Conservation (phyloP, 129 eudicot genomes). For the Helianthus tuberosus region DNA sequence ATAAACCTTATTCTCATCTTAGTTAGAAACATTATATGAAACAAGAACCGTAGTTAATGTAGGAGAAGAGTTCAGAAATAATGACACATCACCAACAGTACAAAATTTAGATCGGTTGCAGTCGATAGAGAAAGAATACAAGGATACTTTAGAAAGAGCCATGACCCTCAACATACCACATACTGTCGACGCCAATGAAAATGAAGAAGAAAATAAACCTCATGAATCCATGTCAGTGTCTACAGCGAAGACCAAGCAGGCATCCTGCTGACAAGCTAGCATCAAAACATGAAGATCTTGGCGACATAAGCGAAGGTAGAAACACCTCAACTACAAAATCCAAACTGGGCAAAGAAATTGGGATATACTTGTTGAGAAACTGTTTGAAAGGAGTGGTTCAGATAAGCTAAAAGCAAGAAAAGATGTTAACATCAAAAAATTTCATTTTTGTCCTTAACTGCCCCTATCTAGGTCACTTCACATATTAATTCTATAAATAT, state of each 20-base stretch:
- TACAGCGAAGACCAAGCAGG: slow-evolving; percentile 30
- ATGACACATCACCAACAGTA: slow-evolving; percentile 58
- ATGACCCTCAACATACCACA: slow-evolving; percentile 77
- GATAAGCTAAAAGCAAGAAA: slow-evolving; percentile 39
- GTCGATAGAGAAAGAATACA: slow-evolving; percentile 74
- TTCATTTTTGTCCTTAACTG: too few relatives aligned
- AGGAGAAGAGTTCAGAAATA: slow-evolving; percentile 53
- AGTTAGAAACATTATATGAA: too few relatives aligned
- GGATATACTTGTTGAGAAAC: slow-evolving; percentile 57
- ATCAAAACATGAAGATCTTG: slow-evolving; percentile 9
- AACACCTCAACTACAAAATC: slow-evolving; percentile 14
- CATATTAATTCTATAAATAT: too few relatives aligned
- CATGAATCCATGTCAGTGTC: slow-evolving; percentile 37
- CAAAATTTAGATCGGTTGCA: slow-evolving; percentile 57
- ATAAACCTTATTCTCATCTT: too few relatives aligned
- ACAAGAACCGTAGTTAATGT: slow-evolving; percentile 41
- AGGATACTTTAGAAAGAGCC: slow-evolving; percentile 78
- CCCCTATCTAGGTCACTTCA: too few relatives aligned
- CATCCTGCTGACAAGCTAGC: slow-evolving; percentile 19
- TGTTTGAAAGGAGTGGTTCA: slow-evolving; percentile 50
- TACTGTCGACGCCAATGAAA: slow-evolving; percentile 35
- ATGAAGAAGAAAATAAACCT: slow-evolving; percentile 19
- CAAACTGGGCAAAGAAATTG: slow-evolving; percentile 40
- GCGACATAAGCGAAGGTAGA: slow-evolving; percentile 2
- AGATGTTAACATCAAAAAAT: too few relatives aligned